Evolutionary conservation across 202 grass and related monocot species (phyloP).

Genomic region (Zizania palustris): DNA sequence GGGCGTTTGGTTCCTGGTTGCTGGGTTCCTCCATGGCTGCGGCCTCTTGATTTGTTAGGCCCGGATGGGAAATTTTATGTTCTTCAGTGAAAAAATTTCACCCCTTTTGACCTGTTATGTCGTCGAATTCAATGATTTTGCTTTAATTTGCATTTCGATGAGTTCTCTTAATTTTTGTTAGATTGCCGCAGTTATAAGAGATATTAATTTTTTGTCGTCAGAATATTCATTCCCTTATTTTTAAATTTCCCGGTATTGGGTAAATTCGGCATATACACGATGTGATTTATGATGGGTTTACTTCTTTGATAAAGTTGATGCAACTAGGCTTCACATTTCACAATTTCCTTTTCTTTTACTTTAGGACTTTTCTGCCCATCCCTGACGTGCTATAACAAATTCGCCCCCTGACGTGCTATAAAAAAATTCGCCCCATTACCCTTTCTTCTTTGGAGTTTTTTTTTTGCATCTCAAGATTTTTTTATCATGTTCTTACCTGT

Average conservation of each 20-base stretch:
- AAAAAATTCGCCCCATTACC: not conserved
- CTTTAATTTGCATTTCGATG: not conserved
- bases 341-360: not conserved
- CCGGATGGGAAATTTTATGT: conserved; percentile 22
- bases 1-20: not conserved
- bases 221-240: conserved; percentile 35
- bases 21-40: not conserved
- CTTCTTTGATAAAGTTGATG: conserved; percentile 38
- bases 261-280: conserved; percentile 16
- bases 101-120: not conserved
- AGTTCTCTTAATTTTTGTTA: not conserved
- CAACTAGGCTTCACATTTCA: conserved; percentile 15
- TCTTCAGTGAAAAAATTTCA: conserved; percentile 11
- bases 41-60: conserved; percentile 27
- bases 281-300: conserved; percentile 29
- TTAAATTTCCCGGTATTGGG: not conserved
- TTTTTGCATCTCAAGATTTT: conserved; percentile 9
- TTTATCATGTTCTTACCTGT: conserved; percentile 7
- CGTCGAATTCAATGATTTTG: not conserved
- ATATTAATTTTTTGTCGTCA: not conserved
- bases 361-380: conserved; percentile 3
- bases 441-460: conserved; percentile 10
- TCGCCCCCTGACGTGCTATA: not conserved
- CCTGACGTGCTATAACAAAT: not conserved
- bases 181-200: not conserved